These are phyloP conservation scores for Lactarius sp. DNA, from an alignment of 768 basidiomycete species.

Conservation along the genomic window DNA sequence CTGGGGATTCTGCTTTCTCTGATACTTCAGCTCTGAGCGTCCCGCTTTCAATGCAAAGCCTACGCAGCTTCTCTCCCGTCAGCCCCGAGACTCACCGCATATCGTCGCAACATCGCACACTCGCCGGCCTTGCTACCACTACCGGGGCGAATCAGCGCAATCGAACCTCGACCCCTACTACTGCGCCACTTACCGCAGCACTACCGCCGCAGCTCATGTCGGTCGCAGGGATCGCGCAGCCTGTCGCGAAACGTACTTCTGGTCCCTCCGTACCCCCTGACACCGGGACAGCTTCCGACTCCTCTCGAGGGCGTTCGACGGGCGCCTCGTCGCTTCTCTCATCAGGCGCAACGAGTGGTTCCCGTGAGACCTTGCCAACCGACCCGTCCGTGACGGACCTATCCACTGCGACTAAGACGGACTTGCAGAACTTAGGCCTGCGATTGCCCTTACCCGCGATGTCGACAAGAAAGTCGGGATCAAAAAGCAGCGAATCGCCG, in stretches of 20 bases:
- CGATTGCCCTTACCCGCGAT: background rate
- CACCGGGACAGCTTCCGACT: constrained; percentile 14
- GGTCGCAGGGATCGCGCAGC: background rate
- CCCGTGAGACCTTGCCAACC: constrained; percentile 21
- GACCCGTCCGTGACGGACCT: constrained; percentile 25
- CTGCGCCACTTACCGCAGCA: background rate
- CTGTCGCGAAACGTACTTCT: constrained; percentile 11
- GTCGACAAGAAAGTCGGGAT: background rate
- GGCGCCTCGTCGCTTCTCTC: constrained; percentile 20
- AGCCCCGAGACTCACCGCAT: background rate
- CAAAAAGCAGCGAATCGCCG: constrained; percentile 16
- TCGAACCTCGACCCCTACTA: background rate
- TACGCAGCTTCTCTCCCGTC: constrained; percentile 10
- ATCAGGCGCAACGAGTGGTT: constrained; percentile 16
- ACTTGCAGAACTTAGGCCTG: constrained; percentile 8
- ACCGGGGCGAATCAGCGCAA: background rate
- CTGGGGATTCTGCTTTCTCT: constrained; percentile 14
- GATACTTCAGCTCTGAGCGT: constrained; percentile 11
- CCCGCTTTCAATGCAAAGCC: constrained; percentile 5
- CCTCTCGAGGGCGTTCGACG: constrained; percentile 21
- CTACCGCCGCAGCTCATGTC: background rate
- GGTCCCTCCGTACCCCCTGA: constrained; percentile 4
- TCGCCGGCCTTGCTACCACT: background rate
- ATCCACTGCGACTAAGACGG: constrained; percentile 7
- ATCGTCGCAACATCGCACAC: background rate